Conservation (phyloP, 1,139 yeast genomes). For the Taphrina flavorubra region DNA sequence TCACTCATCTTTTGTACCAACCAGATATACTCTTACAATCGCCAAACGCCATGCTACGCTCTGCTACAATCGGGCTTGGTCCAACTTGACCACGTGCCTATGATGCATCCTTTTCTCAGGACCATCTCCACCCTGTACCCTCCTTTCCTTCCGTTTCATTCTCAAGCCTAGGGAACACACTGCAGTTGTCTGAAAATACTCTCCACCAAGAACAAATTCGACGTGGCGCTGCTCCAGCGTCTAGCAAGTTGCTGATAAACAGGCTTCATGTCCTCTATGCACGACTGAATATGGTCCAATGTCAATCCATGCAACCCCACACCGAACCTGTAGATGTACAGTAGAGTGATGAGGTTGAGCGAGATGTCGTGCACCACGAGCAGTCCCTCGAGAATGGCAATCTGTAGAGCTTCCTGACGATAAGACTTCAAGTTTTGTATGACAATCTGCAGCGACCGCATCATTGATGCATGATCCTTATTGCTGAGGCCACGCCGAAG, state of each 20-base stretch:
- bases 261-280: constrained; percentile 2
- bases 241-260: constrained; percentile 11
- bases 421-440: constrained; percentile 17
- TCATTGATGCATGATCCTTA: constrained; percentile 3
- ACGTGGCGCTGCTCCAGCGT: constrained; percentile 27
- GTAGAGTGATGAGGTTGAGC: constrained; percentile 23
- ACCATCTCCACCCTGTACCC: too few species aligned
- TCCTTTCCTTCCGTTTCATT: too few species aligned
- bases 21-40: neutral
- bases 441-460: constrained; percentile 1
- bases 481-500: constrained; percentile 17
- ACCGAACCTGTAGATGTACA: constrained; percentile 27
- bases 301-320: neutral
- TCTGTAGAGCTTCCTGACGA: constrained; percentile 17
- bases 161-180: neutral
- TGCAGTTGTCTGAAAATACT: constrained; percentile 11
- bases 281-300: neutral
- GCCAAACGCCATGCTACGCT: constrained; percentile 7
- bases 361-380: constrained; percentile 28
- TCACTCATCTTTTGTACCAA: neutral
- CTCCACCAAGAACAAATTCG: constrained; percentile 20
- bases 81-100: neutral
- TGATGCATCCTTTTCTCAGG: too few species aligned
- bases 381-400: constrained; percentile 33
- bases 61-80: too few species aligned